Evolutionary conservation across 2,329 filamentous ascomycete genomes (phyloP).

Genomic region (Stagonosporopsis tanaceti): DNA sequence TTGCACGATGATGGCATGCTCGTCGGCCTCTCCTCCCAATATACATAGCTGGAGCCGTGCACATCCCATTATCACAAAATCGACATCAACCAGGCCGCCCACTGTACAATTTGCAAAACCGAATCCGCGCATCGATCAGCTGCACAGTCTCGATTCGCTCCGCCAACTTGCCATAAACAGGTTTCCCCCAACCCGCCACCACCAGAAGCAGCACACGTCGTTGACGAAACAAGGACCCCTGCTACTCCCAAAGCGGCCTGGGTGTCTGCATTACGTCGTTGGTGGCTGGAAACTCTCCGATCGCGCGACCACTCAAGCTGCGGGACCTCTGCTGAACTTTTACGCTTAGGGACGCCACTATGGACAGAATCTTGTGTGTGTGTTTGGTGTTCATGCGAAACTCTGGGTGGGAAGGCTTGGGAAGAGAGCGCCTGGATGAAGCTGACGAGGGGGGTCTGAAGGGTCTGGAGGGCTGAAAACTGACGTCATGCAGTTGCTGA

Average conservation of each 20-base stretch:
- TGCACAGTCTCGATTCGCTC: not conserved
- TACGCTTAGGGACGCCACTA: too few relatives aligned
- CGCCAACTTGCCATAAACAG: not conserved
- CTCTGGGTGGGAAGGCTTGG: too few relatives aligned
- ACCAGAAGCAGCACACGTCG: constrained; percentile 1
- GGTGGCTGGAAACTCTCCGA: not conserved
- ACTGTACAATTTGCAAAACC: not conserved
- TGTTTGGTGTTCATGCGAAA: too few relatives aligned
- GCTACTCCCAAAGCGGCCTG: constrained; percentile 5
- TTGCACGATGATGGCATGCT: too few relatives aligned
- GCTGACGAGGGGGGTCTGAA: not conserved
- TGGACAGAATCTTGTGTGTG: too few relatives aligned
- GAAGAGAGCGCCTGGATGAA: too few relatives aligned
- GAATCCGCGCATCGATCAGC: not conserved
- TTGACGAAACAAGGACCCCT: constrained; percentile 15
- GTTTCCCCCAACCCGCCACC: not conserved
- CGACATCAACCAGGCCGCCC: too few relatives aligned
- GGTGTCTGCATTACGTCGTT: constrained; percentile 4
- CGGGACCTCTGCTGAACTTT: too few relatives aligned
- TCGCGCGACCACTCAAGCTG: not conserved
- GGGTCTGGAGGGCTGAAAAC: not conserved
- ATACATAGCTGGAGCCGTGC: too few relatives aligned
- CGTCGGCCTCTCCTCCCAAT: too few relatives aligned
- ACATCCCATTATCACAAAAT: too few relatives aligned
- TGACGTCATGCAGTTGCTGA: not conserved